A percentile compares a stretch with the other conserved stretches of the same genome.
Evolutionary conservation across 2,329 filamentous ascomycete species (phyloP).

Genomic region (Neonectria punicea): DNA sequence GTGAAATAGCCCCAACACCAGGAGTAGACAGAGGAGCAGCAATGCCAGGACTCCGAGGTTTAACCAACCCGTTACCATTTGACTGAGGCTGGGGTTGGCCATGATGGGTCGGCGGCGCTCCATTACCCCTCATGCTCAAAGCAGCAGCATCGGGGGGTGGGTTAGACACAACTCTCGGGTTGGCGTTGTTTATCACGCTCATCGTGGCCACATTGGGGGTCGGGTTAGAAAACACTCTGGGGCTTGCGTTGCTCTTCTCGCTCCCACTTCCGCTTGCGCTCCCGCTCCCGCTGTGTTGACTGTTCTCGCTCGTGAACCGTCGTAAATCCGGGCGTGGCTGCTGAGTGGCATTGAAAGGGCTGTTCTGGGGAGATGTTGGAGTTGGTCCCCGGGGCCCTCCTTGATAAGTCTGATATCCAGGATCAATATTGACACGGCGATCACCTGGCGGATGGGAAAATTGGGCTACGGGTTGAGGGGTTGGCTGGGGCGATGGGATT

Average conservation of each 20-base stretch:
- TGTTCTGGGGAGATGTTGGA: slow-evolving; percentile 1
- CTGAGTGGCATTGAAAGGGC: slow-evolving; percentile 1
- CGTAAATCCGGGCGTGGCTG: slow-evolving; percentile 18
- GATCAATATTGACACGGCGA: not conserved
- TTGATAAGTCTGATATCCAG: slow-evolving; percentile 2
- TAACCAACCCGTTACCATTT: not conserved
- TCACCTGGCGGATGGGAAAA: slow-evolving; percentile 21
- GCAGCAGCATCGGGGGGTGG: not conserved
- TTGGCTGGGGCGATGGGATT: slow-evolving; percentile 24
- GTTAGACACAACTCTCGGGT: slow-evolving; percentile 10
- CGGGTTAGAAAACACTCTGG: slow-evolving; percentile 9
- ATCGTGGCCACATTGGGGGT: not conserved
- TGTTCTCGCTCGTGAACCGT: slow-evolving; percentile 24
- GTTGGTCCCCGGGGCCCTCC: slow-evolving; percentile 6
- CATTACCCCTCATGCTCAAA: not conserved
- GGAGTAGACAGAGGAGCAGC: not conserved
- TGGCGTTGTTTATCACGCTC: not conserved
- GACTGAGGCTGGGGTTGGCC: not conserved
- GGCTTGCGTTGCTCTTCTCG: slow-evolving; percentile 20
- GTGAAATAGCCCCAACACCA: slow-evolving; percentile 6
- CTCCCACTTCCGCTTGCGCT: slow-evolving; percentile 7
- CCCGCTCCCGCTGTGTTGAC: slow-evolving; percentile 18
- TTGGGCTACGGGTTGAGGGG: slow-evolving; percentile 12
- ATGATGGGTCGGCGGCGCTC: slow-evolving; percentile 2
- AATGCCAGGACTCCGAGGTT: not conserved